phyloP scores from a whole-genome alignment of 176 grass and related monocot species.

The Eremochloa ophiuroides region DNA sequence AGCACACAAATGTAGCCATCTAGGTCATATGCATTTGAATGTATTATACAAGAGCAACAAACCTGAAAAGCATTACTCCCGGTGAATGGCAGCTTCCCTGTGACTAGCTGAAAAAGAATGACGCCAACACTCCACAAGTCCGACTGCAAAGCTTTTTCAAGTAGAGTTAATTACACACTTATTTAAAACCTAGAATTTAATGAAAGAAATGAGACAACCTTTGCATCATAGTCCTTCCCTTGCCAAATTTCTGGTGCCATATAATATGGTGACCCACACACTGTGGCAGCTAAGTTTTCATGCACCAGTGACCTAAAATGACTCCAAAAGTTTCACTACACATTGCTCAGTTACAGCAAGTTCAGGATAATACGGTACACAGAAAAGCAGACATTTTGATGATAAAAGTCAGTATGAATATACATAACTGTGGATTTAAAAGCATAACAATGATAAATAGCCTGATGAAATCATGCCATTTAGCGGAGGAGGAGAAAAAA shows the following conservation, averaged over 20 bases:
- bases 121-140: constrained; percentile 78
- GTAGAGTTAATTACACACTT: neutral
- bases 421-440: neutral
- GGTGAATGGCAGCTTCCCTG: constrained; percentile 46
- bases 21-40: neutral
- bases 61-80: constrained; percentile 49
- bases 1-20: neutral
- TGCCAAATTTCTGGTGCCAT: constrained; percentile 78
- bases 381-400: constrained; percentile 2
- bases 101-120: constrained; percentile 77
- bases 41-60: neutral
- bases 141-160: constrained; percentile 42
- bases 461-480: neutral
- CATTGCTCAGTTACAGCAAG: constrained; percentile 7
- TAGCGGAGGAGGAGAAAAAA: neutral
- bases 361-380: neutral
- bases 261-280: constrained; percentile 69
- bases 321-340: neutral
- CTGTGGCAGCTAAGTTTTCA: constrained; percentile 68
- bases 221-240: constrained; percentile 60
- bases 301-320: constrained; percentile 43
- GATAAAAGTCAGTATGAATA: neutral
- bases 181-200: neutral
- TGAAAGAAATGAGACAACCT: constrained; percentile 35
- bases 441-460: neutral